Percentiles rank a stretch among this genome's conserved stretches.
These are phyloP conservation scores for Phytophthora constricta DNA, from an alignment of 352 stramenopile species.

Conservation along the genomic window DNA sequence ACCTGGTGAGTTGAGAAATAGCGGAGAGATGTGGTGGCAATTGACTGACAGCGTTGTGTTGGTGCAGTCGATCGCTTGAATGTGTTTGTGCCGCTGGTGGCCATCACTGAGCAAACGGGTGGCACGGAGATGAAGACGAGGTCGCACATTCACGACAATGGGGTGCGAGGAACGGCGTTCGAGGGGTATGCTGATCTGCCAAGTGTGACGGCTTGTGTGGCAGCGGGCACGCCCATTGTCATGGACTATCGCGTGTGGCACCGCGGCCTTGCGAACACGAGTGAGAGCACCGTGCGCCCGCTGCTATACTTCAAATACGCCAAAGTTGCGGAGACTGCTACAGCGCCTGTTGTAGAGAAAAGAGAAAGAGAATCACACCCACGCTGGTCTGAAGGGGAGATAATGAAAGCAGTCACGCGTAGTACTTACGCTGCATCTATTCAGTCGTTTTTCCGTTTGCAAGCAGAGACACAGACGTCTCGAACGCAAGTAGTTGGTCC, in stretches of 20 bases:
- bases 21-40: background rate
- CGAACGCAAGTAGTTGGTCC: constrained; percentile 40
- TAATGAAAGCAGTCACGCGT: constrained; percentile 4
- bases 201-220: constrained; percentile 60
- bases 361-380: constrained; percentile 50
- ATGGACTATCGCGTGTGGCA: constrained; percentile 89
- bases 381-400: constrained; percentile 21
- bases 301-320: constrained; percentile 82
- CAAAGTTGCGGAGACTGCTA: constrained; percentile 6
- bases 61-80: constrained; percentile 68
- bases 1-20: constrained; percentile 37
- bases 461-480: constrained; percentile 29
- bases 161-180: constrained; percentile 45
- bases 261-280: constrained; percentile 62
- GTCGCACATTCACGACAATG: constrained; percentile 60
- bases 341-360: constrained; percentile 16
- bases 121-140: constrained; percentile 74
- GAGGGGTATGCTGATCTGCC: constrained; percentile 54
- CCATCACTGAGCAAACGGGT: constrained; percentile 50
- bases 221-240: constrained; percentile 60
- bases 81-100: constrained; percentile 76
- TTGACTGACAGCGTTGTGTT: background rate
- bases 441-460: constrained; percentile 10
- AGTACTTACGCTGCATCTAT: constrained; percentile 14
- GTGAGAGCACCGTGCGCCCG: constrained; percentile 47